These are phyloP conservation scores for Didymella segeticola DNA, from an alignment of 2,329 filamentous ascomycete genomes.

Conservation along the genomic window DNA sequence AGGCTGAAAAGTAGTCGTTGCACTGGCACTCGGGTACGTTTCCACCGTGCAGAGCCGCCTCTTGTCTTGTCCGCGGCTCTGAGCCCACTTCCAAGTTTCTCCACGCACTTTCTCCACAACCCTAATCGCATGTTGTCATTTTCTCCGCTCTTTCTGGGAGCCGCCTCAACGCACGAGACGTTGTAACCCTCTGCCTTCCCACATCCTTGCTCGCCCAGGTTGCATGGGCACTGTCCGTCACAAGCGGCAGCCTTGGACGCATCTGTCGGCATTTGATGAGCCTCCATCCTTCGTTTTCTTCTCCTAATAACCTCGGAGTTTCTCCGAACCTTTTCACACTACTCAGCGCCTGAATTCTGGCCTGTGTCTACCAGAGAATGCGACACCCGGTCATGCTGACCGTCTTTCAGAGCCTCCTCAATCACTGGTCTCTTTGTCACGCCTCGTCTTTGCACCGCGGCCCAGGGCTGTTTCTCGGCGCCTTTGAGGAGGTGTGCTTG, in stretches of 20 bases:
- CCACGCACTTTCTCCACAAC: constrained; percentile 22
- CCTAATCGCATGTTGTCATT: constrained; percentile 19
- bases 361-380: constrained; percentile 21
- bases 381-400: constrained; percentile 37
- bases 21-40: constrained; percentile 48
- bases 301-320: constrained; percentile 13
- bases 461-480: constrained; percentile 23
- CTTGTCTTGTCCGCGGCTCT: constrained; percentile 23
- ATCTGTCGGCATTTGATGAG: constrained; percentile 20
- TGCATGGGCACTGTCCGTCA: constrained; percentile 20
- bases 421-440: constrained; percentile 31
- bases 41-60: constrained; percentile 46
- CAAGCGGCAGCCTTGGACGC: constrained; percentile 22
- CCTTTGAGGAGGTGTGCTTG: constrained; percentile 30
- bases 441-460: constrained; percentile 26
- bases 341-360: constrained; percentile 7
- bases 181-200: constrained; percentile 22
- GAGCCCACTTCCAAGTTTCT: constrained; percentile 22
- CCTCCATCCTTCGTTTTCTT: constrained; percentile 13
- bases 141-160: constrained; percentile 15
- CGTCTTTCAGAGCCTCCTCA: constrained; percentile 30
- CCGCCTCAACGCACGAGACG: constrained; percentile 12
- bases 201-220: constrained; percentile 22
- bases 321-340: constrained; percentile 15
- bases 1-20: constrained; percentile 47